Base-by-base conservation (phyloP, 2,329 filamentous ascomycete genomes). In the Claviceps sorghi region DNA sequence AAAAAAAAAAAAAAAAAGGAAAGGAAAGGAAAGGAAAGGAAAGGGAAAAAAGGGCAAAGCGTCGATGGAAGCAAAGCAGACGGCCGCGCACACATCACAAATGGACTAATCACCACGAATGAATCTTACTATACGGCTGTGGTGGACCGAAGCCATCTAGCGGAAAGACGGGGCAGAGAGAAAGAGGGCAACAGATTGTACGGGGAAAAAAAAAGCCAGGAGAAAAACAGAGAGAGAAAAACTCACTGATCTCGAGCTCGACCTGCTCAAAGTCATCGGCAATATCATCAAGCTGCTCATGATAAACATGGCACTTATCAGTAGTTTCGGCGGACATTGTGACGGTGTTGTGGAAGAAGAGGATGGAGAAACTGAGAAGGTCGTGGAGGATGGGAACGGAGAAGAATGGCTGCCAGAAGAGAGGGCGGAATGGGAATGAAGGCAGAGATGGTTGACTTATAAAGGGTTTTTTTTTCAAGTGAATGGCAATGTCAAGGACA, bases 251-350 rank as follows among this genome's bases (percentile, higher is more conserved):
- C 66, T 95, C 84, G 38, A 83, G 76, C 69, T 96, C 89, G 38
- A 82, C 82, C 61, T 90, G 80, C 55, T 90, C 83, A 62, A 95
- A 95, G 57, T 94, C 84, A 59, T 82, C 77, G 73, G 95, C 88
- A 57, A 96, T 75, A 53, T 84, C 78, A 54, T 81, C 78, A 58
- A 97, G 81, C 66, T 91, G 80, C 68, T 88, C 84, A 68, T 88
- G 90, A 54, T 76, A 78, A 56, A 84, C 70, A 54, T 68, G 59
- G 54, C 68, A 59, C 54, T 69, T 71, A 29, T 69, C 64, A 54
- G 54, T 65, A 59, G 43, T 64, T 48, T 65, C 64, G 56, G 61
- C 59, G 61, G 65, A 66, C 67, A 69, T 69, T 54, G 47, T 63
- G 58, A 45, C 50, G 52, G 55, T 52, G 55, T 52, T 60, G 53